Base-by-base conservation (phyloP, 2,329 filamentous ascomycete genomes). In the Aureobasidium leucospermi region DNA sequence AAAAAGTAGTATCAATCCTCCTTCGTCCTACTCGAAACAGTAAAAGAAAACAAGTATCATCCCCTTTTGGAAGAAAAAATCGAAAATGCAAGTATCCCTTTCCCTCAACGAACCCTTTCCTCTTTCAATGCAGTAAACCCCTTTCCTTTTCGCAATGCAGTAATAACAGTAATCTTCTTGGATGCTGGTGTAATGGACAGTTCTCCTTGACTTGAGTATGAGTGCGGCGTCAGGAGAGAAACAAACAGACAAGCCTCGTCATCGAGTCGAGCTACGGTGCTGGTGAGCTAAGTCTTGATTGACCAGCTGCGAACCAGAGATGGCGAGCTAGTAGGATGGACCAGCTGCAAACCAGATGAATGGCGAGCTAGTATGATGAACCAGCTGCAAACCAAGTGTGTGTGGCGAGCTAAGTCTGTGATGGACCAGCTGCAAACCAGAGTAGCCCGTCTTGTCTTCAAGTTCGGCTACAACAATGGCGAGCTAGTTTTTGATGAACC, bases 381-480 rank as follows among this genome's bases (percentile, higher is more conserved):
- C 52, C 55, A 48, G 55, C 55, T 58, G 43, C 55, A 48, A 47
- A 55, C 51, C 51, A 55, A 9, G 13, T 23, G n/a, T 34, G 7
- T 16, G 41, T 28, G 42, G 42, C 36, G 36, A 58, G 55, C 55
- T 47, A 19, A 47, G 32, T 47, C 31, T 31, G 13, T 38, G 42
- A 41, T 34, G 19, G 23, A 49, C 47, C 47, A 38, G 47, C 47
- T 51, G 16, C 47, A 51, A 51, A 23, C 31, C 31, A 9, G 8
- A 36, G 15, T 10, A 51, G 32, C 32, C 16, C 23, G 36, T 46
- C 34, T 36, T 36, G 34, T 9, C 34, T 9, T 8, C 13, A 7
- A 46, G 42, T 10, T n/a, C 9, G 39, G 39, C 10, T 42, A 42
- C 39, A 42, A 42, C 39, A 32, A 38, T 29, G 31, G 47, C 16